A percentile compares a stretch with the other conserved stretches of the same genome.
phyloP scores from a whole-genome alignment of 2,329 filamentous ascomycete genomes.

The Capronia epimyces region DNA sequence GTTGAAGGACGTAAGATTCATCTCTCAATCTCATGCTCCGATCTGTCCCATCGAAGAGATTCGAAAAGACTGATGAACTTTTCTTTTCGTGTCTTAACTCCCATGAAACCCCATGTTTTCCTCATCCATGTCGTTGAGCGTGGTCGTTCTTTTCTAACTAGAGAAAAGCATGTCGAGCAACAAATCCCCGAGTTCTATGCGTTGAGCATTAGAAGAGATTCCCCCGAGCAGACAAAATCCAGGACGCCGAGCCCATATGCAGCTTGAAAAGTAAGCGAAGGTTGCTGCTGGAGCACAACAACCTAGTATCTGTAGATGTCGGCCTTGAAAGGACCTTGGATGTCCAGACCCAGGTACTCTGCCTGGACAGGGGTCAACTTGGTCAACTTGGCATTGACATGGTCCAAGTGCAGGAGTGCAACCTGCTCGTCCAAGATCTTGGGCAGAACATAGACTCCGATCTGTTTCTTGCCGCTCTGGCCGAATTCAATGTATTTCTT shows the following conservation, averaged over 20 bases:
- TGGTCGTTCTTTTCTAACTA: conserved; percentile 5
- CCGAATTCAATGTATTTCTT: conserved; percentile 96
- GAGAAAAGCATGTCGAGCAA: neutral
- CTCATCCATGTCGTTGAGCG: conserved; percentile 18
- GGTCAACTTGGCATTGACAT: conserved; percentile 92
- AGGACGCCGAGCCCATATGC: conserved; percentile 16
- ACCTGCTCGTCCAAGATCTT: conserved; percentile 99
- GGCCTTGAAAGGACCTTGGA: conserved; percentile 91
- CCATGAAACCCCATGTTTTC: conserved; percentile 5
- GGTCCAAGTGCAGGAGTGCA: conserved; percentile 82
- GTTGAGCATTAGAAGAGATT: conserved; percentile 28
- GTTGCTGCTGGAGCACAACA: neutral
- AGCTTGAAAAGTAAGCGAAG: conserved; percentile 5
- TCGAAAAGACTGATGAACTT: conserved; percentile 1
- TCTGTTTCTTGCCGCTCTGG: conserved; percentile 80
- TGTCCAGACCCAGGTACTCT: conserved; percentile 83
- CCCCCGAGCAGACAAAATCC: neutral
- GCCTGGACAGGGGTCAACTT: conserved; percentile 79
- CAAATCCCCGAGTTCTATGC: conserved; percentile 20
- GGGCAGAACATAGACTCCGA: conserved; percentile 93
- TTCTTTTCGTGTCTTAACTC: conserved; percentile 10
- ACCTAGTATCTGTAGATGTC: conserved; percentile 63
- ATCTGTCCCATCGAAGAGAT: neutral
- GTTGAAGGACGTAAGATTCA: conserved; percentile 25
- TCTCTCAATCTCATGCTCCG: neutral